phyloP scores from a whole-genome alignment of 1,139 yeast genomes.

The Chernovozyma aurita region DNA sequence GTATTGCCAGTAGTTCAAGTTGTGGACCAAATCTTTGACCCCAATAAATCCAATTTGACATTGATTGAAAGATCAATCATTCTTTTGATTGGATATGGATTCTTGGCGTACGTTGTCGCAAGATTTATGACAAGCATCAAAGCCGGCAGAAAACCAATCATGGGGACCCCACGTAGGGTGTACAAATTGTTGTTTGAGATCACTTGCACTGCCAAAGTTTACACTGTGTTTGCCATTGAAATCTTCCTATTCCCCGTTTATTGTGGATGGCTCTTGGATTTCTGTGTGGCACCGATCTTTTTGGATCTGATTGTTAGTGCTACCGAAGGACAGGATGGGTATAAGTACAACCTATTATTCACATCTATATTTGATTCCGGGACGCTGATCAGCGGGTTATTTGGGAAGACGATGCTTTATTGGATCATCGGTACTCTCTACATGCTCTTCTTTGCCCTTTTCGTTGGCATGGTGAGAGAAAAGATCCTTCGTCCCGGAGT shows the following conservation, averaged over 20 bases:
- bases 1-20: constrained; percentile 15
- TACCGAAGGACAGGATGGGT: constrained; percentile 9
- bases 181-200: constrained; percentile 54
- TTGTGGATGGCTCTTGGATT: constrained; percentile 77
- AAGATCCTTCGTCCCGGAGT: constrained; percentile 82
- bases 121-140: constrained; percentile 31
- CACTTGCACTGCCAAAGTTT: constrained; percentile 61
- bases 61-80: constrained; percentile 31
- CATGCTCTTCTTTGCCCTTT: constrained; percentile 84
- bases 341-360: constrained; percentile 18
- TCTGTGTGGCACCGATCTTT: constrained; percentile 59
- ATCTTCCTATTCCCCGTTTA: constrained; percentile 78
- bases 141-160: constrained; percentile 35
- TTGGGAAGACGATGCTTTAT: constrained; percentile 25
- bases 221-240: constrained; percentile 72
- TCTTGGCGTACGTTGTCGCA: constrained; percentile 25
- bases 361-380: constrained; percentile 15
- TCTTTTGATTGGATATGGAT: constrained; percentile 34
- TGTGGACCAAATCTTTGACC: constrained; percentile 17
- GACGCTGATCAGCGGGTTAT: neutral
- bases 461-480: constrained; percentile 77
- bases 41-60: constrained; percentile 13
- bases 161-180: constrained; percentile 44
- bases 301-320: constrained; percentile 9
- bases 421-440: constrained; percentile 82